Conservation (phyloP, 169 alveolate species). For the Plasmodium blacklocki region DNA sequence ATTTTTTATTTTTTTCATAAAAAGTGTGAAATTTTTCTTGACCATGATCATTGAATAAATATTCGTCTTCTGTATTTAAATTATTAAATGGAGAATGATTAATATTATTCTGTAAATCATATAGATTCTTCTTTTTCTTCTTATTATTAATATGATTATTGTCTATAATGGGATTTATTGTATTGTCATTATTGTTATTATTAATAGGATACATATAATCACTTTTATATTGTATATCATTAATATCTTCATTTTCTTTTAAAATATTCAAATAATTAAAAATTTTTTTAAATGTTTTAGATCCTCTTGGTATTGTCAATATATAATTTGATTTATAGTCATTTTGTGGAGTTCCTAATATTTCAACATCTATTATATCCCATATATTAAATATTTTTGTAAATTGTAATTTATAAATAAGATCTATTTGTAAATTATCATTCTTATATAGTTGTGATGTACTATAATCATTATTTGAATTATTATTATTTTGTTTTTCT, state of each 20-base stretch:
- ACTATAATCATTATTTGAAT: not conserved
- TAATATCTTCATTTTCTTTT: not conserved
- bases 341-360: constrained; percentile 7
- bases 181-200: not conserved
- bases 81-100: too few species aligned
- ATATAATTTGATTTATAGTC: constrained; percentile 36
- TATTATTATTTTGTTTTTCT: not conserved
- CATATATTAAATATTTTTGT: constrained; percentile 45
- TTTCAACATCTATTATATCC: constrained; percentile 68
- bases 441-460: not conserved
- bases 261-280: not conserved
- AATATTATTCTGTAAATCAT: not conserved
- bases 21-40: not conserved
- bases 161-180: not conserved
- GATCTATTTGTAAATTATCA: not conserved
- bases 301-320: constrained; percentile 30
- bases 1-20: not conserved
- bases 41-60: not conserved
- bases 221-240: not conserved
- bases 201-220: not conserved
- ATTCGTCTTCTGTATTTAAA: too few species aligned
- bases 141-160: not conserved
- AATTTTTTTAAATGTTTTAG: constrained; percentile 26
- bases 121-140: not conserved
- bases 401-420: not conserved